Evolutionary conservation across 148 eudicot species (phyloP).

Genomic region (Rhododendron williamsianum): DNA sequence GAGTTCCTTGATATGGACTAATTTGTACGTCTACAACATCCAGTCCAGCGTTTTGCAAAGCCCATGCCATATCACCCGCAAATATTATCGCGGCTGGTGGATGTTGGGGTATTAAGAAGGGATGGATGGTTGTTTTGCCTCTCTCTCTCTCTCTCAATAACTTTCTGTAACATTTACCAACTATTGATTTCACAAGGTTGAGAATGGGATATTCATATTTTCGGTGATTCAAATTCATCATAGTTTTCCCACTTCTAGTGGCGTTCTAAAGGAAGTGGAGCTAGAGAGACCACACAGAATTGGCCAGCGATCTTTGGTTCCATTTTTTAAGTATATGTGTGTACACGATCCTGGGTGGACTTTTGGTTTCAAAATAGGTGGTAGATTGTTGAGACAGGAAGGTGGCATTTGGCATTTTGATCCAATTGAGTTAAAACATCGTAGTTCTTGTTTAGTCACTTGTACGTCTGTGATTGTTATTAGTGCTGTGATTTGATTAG

Average conservation of each 20-base stretch:
- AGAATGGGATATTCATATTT: background rate
- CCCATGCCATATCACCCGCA: slow-evolving; percentile 27
- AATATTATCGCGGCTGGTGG: slow-evolving; percentile 43
- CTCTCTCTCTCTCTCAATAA: slow-evolving; percentile 6
- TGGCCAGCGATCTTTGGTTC: background rate
- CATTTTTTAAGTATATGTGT: background rate
- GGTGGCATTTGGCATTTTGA: background rate
- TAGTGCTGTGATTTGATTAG: background rate
- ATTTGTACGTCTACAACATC: slow-evolving; percentile 12
- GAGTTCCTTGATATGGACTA: slow-evolving; percentile 94
- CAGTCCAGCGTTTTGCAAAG: slow-evolving; percentile 9
- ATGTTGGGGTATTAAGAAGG: slow-evolving; percentile 9
- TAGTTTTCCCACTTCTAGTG: background rate
- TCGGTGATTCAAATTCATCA: background rate
- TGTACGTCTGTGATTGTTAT: background rate
- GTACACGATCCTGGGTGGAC: background rate
- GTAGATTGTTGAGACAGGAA: background rate
- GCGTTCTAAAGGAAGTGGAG: background rate
- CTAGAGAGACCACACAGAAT: background rate
- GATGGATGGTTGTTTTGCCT: slow-evolving; percentile 4
- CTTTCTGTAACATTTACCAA: slow-evolving; percentile 9
- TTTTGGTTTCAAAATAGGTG: background rate
- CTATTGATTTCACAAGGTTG: background rate
- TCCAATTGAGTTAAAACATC: background rate
- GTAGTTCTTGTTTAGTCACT: background rate